These are phyloP conservation scores for Yarrowia sp. DNA, from an alignment of 805 yeast species.

Conservation along the genomic window DNA sequence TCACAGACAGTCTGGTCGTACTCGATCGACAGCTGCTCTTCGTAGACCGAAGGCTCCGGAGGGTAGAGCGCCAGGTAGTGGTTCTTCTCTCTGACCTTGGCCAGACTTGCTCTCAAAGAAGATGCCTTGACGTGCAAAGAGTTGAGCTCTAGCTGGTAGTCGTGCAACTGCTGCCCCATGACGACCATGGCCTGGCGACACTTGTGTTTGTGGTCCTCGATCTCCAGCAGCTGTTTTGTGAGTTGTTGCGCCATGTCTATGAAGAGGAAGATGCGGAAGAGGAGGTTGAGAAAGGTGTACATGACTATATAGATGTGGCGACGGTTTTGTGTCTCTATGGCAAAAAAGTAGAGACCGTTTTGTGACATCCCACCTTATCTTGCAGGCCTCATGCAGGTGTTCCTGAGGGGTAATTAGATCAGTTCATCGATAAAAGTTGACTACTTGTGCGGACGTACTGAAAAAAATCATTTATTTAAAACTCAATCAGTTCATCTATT, in stretches of 20 bases:
- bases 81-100: neutral
- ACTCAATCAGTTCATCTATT: too few species aligned
- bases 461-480: too few species aligned
- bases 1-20: neutral
- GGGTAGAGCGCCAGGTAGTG: neutral
- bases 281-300: neutral
- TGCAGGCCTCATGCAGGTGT: too few species aligned
- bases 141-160: neutral
- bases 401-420: too few species aligned
- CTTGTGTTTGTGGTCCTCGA: constrained; percentile 14
- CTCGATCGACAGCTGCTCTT: neutral
- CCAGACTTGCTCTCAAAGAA: neutral
- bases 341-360: neutral
- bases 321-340: neutral
- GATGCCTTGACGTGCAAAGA: neutral
- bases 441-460: too few species aligned
- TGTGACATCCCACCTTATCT: too few species aligned
- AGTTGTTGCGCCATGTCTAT: neutral
- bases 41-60: neutral
- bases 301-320: too few species aligned
- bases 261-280: neutral
- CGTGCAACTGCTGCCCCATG: constrained; percentile 2
- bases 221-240: neutral
- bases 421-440: too few species aligned
- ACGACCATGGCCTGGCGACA: neutral